Evolutionary conservation across 495 filamentous ascomycete species (phyloP), one percentile per base, ranked within the genome.

Genomic region (Cercophora scortea): DNA sequence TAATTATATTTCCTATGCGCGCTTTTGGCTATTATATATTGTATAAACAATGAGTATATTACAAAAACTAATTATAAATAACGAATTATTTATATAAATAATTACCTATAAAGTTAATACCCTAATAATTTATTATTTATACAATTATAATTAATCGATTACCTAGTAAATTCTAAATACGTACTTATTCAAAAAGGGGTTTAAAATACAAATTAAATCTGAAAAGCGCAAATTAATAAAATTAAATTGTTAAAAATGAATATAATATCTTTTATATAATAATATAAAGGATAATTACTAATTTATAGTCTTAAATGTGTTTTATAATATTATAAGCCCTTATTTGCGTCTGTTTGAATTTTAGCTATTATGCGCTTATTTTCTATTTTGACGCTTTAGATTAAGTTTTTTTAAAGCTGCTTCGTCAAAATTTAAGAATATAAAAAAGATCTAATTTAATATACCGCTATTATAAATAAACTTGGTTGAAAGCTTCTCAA

Each of bases 301-400:
- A 34, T 49, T n/a, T 17, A n/a, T n/a, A n/a, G n/a, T 15, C 10
- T 33, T 50, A 50, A 50, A 50, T 50, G 43, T 32, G 42, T 50
- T 39, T 50, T 39, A 36, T 42, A 42, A 6, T 6, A 5, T 42
- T 42, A 42, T n/a, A n/a, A n/a, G n/a, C n/a, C n/a, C n/a, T n/a
- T n/a, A n/a, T n/a, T n/a, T n/a, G n/a, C n/a, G n/a, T n/a, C n/a
- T n/a, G n/a, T n/a, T n/a, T n/a, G n/a, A n/a, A n/a, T n/a, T n/a
- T n/a, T n/a, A n/a, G n/a, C n/a, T n/a, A n/a, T n/a, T n/a, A n/a
- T n/a, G n/a, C n/a, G n/a, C n/a, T n/a, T n/a, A n/a, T n/a, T n/a
- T n/a, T n/a, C n/a, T n/a, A n/a, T n/a, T n/a, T n/a, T n/a, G n/a
- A n/a, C n/a, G n/a, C n/a, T n/a, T n/a, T n/a, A n/a, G n/a, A n/a